These are phyloP conservation scores for Streptanthus diversifolius DNA, from an alignment of 345 rosid genomes.

Conservation along the genomic window DNA sequence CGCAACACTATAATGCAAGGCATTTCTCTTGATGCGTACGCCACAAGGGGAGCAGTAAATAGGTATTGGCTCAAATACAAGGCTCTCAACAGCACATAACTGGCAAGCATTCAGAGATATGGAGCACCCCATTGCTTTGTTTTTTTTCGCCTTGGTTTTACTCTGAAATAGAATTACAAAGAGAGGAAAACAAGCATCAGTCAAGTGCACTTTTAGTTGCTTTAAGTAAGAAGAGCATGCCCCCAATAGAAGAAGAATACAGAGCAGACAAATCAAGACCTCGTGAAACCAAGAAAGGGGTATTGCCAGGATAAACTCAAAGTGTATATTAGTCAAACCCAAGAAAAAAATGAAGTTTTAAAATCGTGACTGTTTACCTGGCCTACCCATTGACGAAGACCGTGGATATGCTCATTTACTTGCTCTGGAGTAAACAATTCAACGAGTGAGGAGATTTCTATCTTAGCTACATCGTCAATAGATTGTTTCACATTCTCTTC, in stretches of 20 bases:
- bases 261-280: neutral
- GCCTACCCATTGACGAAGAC: constrained; percentile 95
- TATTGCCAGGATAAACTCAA: neutral
- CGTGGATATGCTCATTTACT: constrained; percentile 69
- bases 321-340: neutral
- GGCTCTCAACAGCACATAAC: constrained; percentile 88
- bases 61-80: constrained; percentile 85
- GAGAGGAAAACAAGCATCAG: constrained; percentile 6
- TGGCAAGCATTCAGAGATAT: constrained; percentile 88
- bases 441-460: constrained; percentile 67
- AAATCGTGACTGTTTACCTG: constrained; percentile 48
- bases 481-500: constrained; percentile 47
- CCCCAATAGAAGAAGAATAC: neutral
- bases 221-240: neutral
- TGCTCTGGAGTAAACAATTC: constrained; percentile 88
- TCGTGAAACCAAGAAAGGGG: neutral
- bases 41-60: constrained; percentile 87
- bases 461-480: constrained; percentile 43
- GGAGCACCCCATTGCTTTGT: constrained; percentile 79
- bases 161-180: constrained; percentile 47
- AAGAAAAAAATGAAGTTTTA: neutral
- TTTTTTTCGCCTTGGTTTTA: constrained; percentile 82
- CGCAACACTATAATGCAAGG: constrained; percentile 62
- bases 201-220: neutral
- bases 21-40: constrained; percentile 87